Percentiles rank a stretch among this genome's conserved stretches.
phyloP scores from a whole-genome alignment of 495 filamentous ascomycete genomes.

The Paragyromitra xinjiangensis region DNA sequence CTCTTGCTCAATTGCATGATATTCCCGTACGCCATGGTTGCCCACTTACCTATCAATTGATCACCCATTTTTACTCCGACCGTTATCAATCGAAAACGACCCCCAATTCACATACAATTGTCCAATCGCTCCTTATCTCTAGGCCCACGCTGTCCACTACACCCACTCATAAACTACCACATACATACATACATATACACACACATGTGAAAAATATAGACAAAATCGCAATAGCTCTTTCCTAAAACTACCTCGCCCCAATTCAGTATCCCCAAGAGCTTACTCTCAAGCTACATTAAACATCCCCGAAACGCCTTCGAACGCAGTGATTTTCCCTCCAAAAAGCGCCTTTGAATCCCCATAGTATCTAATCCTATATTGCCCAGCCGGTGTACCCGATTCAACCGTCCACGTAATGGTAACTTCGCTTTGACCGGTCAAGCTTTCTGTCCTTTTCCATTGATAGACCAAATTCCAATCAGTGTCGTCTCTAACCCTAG shows the following conservation, averaged over 20 bases:
- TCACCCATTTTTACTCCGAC: constrained; percentile 45
- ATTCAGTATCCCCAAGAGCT: constrained; percentile 44
- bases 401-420: constrained; percentile 80
- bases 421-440: constrained; percentile 82
- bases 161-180: constrained; percentile 49
- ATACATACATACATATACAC: constrained; percentile 23
- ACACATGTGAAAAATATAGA: constrained; percentile 41
- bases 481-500: constrained; percentile 71
- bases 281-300: constrained; percentile 65
- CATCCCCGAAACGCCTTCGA: constrained; percentile 76
- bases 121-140: constrained; percentile 50
- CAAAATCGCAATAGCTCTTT: constrained; percentile 25
- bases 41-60: constrained; percentile 48
- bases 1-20: constrained; percentile 40
- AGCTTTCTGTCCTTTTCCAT: constrained; percentile 77
- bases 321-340: constrained; percentile 71
- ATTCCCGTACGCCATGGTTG: constrained; percentile 38
- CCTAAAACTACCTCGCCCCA: constrained; percentile 26
- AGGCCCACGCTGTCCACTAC: constrained; percentile 33
- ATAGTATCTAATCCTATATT: constrained; percentile 84
- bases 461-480: constrained; percentile 84
- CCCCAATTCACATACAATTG: constrained; percentile 33
- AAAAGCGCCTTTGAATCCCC: constrained; percentile 77
- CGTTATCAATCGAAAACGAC: constrained; percentile 52
- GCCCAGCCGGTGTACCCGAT: constrained; percentile 64